phyloP scores from a whole-genome alignment of 441 rosid species.

The California macrophylla region DNA sequence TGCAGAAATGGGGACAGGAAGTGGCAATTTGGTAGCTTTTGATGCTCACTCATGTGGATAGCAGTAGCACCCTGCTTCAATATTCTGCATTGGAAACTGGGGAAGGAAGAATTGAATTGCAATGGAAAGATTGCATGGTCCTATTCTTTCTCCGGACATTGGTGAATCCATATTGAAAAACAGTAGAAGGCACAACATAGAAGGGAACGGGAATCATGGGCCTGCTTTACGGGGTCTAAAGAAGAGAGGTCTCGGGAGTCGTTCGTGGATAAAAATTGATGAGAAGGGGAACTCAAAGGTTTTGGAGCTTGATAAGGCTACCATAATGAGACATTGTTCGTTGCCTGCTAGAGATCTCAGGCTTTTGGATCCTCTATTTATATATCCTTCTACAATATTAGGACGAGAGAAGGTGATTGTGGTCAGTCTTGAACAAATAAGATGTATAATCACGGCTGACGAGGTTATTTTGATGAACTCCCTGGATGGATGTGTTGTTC shows the following conservation, averaged over 20 bases:
- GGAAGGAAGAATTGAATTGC: slow-evolving; percentile 16
- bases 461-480: slow-evolving; percentile 90
- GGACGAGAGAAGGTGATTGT: slow-evolving; percentile 93
- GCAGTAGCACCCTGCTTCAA: slow-evolving; percentile 20
- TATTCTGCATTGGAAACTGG: slow-evolving; percentile 19
- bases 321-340: slow-evolving; percentile 88
- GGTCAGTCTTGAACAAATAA: slow-evolving; percentile 78
- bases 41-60: slow-evolving; percentile 20
- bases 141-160: slow-evolving; percentile 20
- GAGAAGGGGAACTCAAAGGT: slow-evolving; percentile 54
- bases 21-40: slow-evolving; percentile 10
- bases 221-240: slow-evolving; percentile 42
- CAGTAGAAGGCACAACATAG: slow-evolving; percentile 31
- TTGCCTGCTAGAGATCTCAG: slow-evolving; percentile 86
- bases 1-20: not conserved
- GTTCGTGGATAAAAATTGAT: slow-evolving; percentile 89
- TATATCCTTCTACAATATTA: slow-evolving; percentile 75
- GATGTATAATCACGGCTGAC: slow-evolving; percentile 86
- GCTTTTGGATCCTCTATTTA: slow-evolving; percentile 88
- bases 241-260: slow-evolving; percentile 83
- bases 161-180: slow-evolving; percentile 30
- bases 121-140: slow-evolving; percentile 44
- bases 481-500: slow-evolving; percentile 59
- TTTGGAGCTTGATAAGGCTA: slow-evolving; percentile 73
- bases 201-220: slow-evolving; percentile 17